Base-by-base conservation (phyloP, 108 stramenopile species). In the Fragilariopsis cylindrus region DNA sequence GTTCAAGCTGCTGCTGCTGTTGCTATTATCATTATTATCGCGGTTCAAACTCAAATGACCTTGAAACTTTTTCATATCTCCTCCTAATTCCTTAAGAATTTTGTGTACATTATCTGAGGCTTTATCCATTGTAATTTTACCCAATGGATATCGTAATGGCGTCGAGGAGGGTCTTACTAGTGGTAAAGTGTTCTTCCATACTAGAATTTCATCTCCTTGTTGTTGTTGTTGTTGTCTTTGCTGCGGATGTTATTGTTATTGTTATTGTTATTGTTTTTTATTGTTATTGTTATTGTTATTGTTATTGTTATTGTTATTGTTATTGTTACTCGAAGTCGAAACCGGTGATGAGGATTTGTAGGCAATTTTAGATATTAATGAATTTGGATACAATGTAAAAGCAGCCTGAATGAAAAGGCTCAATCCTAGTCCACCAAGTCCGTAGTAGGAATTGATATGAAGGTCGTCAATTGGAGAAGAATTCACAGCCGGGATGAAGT, bases 331-430 rank as follows among this genome's bases (percentile, higher is more conserved):
- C 55, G 9, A 5, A 56, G 18, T 11, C 3, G 58, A 30, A n/a
- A 40, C n/a, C 16, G 18, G 15, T 44, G 41, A 40, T 45, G 42
- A 41, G 6, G 47, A 11, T 52, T 18, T 48, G 49, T 68, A 50
- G 16, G n/a, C 67, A 50, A 68, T 48, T 44, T 68, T 68, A 39
- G 67, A 68, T 6, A 68, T 44, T 16, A 68, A 18, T 3, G 67
- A 50, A 11, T 41, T 41, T 48, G 67, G 67, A 68, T 68, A 68
- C 4, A 68, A n/a, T 48, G 67, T 68, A 52, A 68, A 68, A 13
- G 46, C 67, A 16, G 67, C 12, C 30, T 68, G 67, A 12, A 68
- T 68, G 48, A 68, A 52, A 21, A 68, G 18, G 67, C 49, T 50
- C 39, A 68, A 1, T 48, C 67, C 67, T 4, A 68, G 67, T 5